Conservation (phyloP, 2,329 filamentous ascomycete genomes). For the Scleromitrula shiraiana region DNA sequence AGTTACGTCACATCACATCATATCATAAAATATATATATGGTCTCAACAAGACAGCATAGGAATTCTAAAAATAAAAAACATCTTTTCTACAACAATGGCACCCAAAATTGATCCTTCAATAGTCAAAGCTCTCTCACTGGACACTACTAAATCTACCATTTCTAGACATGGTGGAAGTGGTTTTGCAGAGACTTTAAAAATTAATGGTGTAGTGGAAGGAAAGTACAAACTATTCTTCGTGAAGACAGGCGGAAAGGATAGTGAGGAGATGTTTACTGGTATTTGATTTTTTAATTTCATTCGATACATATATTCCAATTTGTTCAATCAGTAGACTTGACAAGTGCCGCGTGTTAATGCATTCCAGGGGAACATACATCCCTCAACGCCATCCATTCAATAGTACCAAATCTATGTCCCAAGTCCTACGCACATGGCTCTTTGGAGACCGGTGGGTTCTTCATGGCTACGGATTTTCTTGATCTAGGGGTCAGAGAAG, state of each 20-base stretch:
- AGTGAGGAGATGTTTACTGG: conserved; percentile 66
- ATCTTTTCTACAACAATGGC: too few relatives aligned
- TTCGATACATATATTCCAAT: too few relatives aligned
- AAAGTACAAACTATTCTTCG: conserved; percentile 48
- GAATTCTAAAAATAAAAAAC: not conserved
- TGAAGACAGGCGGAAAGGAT: conserved; percentile 59
- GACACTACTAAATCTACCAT: conserved; percentile 43
- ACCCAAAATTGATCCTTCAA: conserved; percentile 51
- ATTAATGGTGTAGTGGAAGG: conserved; percentile 34
- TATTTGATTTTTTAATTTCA: conserved; percentile 26
- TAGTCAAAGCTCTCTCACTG: conserved; percentile 52
- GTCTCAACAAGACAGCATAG: not conserved
- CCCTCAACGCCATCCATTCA: conserved; percentile 71
- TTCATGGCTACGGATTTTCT: conserved; percentile 76
- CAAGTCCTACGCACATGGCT: conserved; percentile 63
- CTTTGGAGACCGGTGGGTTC: conserved; percentile 34
- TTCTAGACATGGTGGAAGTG: conserved; percentile 54
- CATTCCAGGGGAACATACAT: conserved; percentile 64
- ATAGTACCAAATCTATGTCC: conserved; percentile 71
- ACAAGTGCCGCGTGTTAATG: conserved; percentile 2
- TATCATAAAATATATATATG: not conserved
- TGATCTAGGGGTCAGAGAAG: conserved; percentile 41
- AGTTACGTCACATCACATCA: conserved; percentile 7
- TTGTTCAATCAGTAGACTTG: too few relatives aligned
- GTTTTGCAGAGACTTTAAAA: conserved; percentile 61